These are phyloP conservation scores for Senna siamea DNA, from an alignment of 306 rosid genomes.

Conservation along the genomic window DNA sequence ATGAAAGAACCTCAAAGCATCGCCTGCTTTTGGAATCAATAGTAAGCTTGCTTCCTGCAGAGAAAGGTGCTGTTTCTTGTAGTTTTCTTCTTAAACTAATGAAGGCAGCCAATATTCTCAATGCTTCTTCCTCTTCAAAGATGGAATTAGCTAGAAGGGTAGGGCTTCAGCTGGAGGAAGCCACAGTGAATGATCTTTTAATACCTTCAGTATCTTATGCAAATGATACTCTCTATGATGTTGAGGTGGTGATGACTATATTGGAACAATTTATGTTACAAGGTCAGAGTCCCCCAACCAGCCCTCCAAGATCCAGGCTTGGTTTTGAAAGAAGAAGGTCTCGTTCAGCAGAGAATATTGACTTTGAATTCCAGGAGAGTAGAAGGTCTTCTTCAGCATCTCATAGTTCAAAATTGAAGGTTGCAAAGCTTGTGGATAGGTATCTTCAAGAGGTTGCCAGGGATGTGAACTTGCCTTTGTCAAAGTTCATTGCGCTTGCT, in stretches of 20 bases:
- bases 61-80: conserved; percentile 87
- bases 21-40: conserved; percentile 82
- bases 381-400: conserved; percentile 97
- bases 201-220: conserved; percentile 68
- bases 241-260: conserved; percentile 75
- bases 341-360: conserved; percentile 88
- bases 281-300: conserved; percentile 90
- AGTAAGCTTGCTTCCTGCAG: conserved; percentile 85
- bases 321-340: conserved; percentile 83
- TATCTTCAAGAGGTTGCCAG: conserved; percentile 87
- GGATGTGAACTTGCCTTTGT: conserved; percentile 72
- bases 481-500: conserved; percentile 77
- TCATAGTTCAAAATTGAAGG: conserved; percentile 83
- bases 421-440: conserved; percentile 88
- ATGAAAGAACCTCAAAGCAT: conserved; percentile 70
- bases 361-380: conserved; percentile 90
- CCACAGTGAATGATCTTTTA: conserved; percentile 71
- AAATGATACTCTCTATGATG: conserved; percentile 62
- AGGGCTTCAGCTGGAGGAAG: conserved; percentile 88
- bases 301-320: conserved; percentile 77
- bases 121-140: conserved; percentile 82
- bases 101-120: conserved; percentile 86
- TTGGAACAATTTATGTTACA: conserved; percentile 82
- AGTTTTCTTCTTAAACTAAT: conserved; percentile 82
- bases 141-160: conserved; percentile 81